Percentiles rank a stretch among this genome's conserved stretches.
phyloP scores from a whole-genome alignment of 495 filamentous ascomycete species.

The Cudoniella acicularis region DNA sequence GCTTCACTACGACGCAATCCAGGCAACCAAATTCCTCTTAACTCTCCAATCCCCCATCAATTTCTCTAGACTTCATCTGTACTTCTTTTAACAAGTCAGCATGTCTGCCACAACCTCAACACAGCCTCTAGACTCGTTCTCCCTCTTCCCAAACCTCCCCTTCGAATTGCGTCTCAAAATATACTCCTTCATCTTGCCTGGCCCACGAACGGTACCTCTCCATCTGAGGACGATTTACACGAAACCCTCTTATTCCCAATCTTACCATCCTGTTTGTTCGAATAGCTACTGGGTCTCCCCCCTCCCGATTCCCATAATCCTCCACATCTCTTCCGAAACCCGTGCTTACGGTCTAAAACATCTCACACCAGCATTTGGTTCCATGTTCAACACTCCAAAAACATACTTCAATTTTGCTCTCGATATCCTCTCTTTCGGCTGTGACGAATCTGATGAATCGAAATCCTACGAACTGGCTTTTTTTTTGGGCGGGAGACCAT shows the following conservation, averaged over 20 bases:
- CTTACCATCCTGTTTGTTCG: not conserved
- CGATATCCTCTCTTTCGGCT: conserved; percentile 10
- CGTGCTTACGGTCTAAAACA: conserved; percentile 7
- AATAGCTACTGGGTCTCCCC: not conserved
- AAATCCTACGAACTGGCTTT: conserved; percentile 12
- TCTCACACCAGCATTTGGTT: conserved; percentile 11
- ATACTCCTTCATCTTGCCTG: conserved; percentile 36
- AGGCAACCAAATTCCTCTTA: not conserved
- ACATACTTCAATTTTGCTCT: conserved; percentile 14
- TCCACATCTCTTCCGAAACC: conserved; percentile 12
- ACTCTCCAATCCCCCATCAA: not conserved
- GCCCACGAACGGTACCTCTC: conserved; percentile 25
- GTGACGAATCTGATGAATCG: not conserved
- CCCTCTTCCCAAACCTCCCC: conserved; percentile 35
- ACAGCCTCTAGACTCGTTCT: conserved; percentile 22
- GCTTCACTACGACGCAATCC: not conserved
- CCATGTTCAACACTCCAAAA: not conserved
- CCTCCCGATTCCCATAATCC: conserved; percentile 3
- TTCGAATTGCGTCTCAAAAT: conserved; percentile 44
- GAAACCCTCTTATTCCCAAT: not conserved
- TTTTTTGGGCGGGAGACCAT: conserved; percentile 8
- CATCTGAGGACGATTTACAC: too few relatives aligned
- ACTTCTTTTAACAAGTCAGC: too few relatives aligned
- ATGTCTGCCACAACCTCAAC: not conserved
- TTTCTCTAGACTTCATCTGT: not conserved